A percentile compares a stretch with the other conserved stretches of the same genome.
Conservation (phyloP, 2,329 filamentous ascomycete species). For the Neocatenulostroma microsporum region DNA sequence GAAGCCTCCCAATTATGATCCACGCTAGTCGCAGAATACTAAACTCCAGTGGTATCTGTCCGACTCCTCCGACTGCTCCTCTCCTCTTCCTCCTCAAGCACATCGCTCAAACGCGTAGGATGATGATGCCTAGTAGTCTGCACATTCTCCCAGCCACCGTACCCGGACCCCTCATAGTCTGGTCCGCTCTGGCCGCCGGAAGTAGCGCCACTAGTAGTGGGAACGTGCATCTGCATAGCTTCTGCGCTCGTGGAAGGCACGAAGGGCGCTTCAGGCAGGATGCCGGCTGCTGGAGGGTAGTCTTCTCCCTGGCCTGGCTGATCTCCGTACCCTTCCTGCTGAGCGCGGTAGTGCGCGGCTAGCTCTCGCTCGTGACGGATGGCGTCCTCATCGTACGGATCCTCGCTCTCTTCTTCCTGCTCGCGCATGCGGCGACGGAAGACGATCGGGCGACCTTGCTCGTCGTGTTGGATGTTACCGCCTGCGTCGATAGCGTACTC, state of each 20-base stretch:
- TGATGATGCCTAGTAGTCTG: constrained; percentile 62
- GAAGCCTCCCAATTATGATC: too few relatives aligned
- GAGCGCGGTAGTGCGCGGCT: constrained; percentile 35
- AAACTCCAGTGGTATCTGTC: too few relatives aligned
- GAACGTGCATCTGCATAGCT: constrained; percentile 24
- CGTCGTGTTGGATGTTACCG: constrained; percentile 55
- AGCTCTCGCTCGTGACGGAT: constrained; percentile 32
- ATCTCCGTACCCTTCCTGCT: constrained; percentile 2
- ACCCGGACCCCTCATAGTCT: constrained; percentile 45
- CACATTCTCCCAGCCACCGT: constrained; percentile 63
- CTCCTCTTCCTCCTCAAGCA: constrained; percentile 73
- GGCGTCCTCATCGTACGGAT: constrained; percentile 10
- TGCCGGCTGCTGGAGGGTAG: constrained; percentile 4
- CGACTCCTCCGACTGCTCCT: constrained; percentile 28
- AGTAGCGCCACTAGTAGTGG: constrained; percentile 17
- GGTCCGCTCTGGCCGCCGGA: constrained; percentile 22
- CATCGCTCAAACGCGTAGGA: constrained; percentile 80
- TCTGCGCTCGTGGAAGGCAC: constrained; percentile 25
- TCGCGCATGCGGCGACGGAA: constrained; percentile 32
- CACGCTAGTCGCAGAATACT: too few relatives aligned
- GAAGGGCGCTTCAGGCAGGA: constrained; percentile 25
- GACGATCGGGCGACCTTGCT: constrained; percentile 53
- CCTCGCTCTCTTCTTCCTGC: constrained; percentile 6
- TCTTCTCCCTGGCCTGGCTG: too few relatives aligned
- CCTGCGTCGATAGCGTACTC: constrained; percentile 61